Evolutionary conservation across 768 basidiomycete species (phyloP).

Genomic region (Sarcodon aspratus): DNA sequence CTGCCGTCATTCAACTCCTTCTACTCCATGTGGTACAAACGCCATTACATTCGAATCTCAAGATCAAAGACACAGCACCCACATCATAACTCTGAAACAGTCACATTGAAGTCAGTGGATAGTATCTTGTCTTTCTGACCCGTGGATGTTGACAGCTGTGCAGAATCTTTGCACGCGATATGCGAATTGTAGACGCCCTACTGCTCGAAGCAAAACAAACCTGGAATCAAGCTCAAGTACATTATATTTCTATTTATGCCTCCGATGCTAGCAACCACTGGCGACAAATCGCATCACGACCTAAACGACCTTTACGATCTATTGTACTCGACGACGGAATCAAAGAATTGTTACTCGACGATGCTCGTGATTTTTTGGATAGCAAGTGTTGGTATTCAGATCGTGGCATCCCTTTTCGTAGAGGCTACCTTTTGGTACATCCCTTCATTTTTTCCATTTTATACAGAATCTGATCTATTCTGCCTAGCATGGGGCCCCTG

Average conservation of each 20-base stretch:
- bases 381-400: constrained; percentile 65
- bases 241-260: constrained; percentile 41
- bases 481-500: constrained; percentile 54
- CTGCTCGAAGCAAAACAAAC: constrained; percentile 40
- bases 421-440: constrained; percentile 57
- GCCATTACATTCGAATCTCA: constrained; percentile 16
- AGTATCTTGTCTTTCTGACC: not conserved
- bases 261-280: constrained; percentile 64
- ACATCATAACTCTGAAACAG: constrained; percentile 12
- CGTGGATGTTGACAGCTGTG: not conserved
- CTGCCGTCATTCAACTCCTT: constrained; percentile 29
- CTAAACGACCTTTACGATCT: constrained; percentile 55
- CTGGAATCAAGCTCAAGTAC: constrained; percentile 39
- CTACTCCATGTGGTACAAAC: constrained; percentile 37
- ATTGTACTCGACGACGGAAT: constrained; percentile 65
- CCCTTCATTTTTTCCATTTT: constrained; percentile 4
- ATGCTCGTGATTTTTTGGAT: constrained; percentile 58
- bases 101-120: constrained; percentile 30
- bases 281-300: constrained; percentile 42
- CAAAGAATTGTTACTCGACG: constrained; percentile 50
- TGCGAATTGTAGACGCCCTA: constrained; percentile 35
- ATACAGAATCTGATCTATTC: not conserved
- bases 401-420: constrained; percentile 72
- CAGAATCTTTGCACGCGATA: constrained; percentile 40
- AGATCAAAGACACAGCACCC: constrained; percentile 21